Base-by-base conservation (phyloP, 495 filamentous ascomycete genomes). In the Pseudevernia furfuracea region DNA sequence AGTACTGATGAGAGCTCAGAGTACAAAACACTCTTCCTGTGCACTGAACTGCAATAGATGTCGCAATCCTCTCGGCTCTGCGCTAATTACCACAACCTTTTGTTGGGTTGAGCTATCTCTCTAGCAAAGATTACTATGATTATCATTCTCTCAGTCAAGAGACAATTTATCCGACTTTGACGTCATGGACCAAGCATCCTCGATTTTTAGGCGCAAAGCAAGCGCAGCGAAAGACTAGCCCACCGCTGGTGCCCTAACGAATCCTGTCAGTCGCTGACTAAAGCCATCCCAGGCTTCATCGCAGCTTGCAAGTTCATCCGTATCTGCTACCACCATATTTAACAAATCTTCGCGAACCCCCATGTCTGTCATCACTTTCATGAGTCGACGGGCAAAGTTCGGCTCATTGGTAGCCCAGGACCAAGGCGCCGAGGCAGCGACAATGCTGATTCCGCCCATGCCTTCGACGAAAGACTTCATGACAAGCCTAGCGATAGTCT, bases 401-500 rank as follows among this genome's bases (percentile, higher is more conserved):
- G 17, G 12, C 19, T 64, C 53, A 46, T 64, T 59, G 1, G 62
- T 64, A 2, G 32, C 28, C 62, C 62, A 64, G 11, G 62, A 61
- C 62, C 48, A 64, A 46, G 61, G 61, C 17, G 53, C 61, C 36
- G 49, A 38, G 17, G 53, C 34, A 1, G 28, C n/a, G 11, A 36
- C 39, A 3, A 11, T 23, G 23, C 36, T 64, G n/a, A 8, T 10
- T 6, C 38, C 60, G 43, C 60, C 49, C 59, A 66, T 58, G n/a
- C 64, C 46, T 48, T 53, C 60, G 23, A 58, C 48, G 15, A 66
- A 66, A 43, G 64, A 61, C 39, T 66, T 66, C 59, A 66, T 63
- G 46, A 66, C 56, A 8, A 66, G 46, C 30, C 46, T 39, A 6
- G 64, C 64, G n/a, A 59, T 64, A 21, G 62, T 66, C 52, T 66